These are phyloP conservation scores for Drechslerella dactyloides DNA, from an alignment of 2,329 filamentous ascomycete species.

Conservation along the genomic window DNA sequence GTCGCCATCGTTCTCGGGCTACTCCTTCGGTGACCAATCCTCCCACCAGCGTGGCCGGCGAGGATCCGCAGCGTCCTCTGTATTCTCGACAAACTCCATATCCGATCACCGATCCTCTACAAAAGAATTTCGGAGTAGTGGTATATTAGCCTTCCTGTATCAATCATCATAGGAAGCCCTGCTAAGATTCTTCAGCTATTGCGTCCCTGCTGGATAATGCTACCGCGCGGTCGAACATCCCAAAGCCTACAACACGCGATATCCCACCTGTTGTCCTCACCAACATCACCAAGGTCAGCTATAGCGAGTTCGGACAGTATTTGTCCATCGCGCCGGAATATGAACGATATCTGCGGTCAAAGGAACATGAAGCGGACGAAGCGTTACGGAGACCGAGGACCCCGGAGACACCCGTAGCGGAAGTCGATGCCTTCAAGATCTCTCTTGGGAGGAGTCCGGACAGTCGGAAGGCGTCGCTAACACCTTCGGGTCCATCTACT, in stretches of 20 bases:
- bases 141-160: slow-evolving; percentile 13
- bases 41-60: slow-evolving; percentile 62
- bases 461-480: slow-evolving; percentile 29
- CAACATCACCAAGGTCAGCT: slow-evolving; percentile 81
- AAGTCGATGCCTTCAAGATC: slow-evolving; percentile 10
- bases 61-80: slow-evolving; percentile 84
- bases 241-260: slow-evolving; percentile 79
- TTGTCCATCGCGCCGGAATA: slow-evolving; percentile 85
- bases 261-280: slow-evolving; percentile 92
- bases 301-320: slow-evolving; percentile 81
- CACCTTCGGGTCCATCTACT: slow-evolving; percentile 18
- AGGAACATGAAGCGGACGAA: slow-evolving; percentile 68
- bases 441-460: slow-evolving; percentile 28
- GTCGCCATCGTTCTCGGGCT: slow-evolving; percentile 39
- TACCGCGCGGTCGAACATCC: slow-evolving; percentile 89
- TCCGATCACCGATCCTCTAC: slow-evolving; percentile 20
- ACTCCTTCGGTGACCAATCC: slow-evolving; percentile 37
- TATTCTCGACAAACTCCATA: slow-evolving; percentile 66
- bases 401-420: slow-evolving; percentile 45
- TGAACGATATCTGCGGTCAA: slow-evolving; percentile 83
- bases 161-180: neutral
- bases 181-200: slow-evolving; percentile 67
- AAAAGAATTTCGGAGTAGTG: slow-evolving; percentile 30
- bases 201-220: slow-evolving; percentile 74
- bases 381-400: slow-evolving; percentile 54